Base-by-base conservation (phyloP, 805 yeast genomes). In the Blastobotrys attinorum region DNA sequence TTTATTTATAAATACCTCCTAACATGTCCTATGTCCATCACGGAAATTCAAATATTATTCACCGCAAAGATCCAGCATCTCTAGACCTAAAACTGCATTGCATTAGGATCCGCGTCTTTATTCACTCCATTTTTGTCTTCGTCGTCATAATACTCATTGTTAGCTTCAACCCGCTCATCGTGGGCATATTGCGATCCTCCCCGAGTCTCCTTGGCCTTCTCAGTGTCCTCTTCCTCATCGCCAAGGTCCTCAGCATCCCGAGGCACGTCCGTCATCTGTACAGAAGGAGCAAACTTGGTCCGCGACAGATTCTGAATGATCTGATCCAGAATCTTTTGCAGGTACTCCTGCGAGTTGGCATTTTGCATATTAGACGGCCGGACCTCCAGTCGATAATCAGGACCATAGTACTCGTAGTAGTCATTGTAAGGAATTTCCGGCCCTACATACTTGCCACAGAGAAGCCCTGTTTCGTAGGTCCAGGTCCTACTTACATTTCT, bases 271-370 rank as follows among this genome's bases (percentile, higher is more conserved):
- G 85, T 82, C 79, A 87, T 76, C 65, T 90, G 97, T 27, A 90
- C 97, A 43, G 95, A 83, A n/a, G 98, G 98, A 0, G 97, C 95
- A 64, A 82, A 87, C 63, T 84, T 81, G n/a, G 97, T 87, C 55
- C 84, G 77, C 56, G 87, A 94, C 58, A 90, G 69, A 65, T 85
- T 88, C 47, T 76, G 69, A 43, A 83, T 72, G 43, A 90, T 83
- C 55, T 82, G 84, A 10, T 84, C 73, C 57, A 87, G 67, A 41
- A 90, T 81, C 63, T 86, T 83, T 64, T 87, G 86, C 55, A 90
- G 71, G 60, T 88, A 90, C 62, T 89, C 97, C 20, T 94, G 90
- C 20, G 90, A 77, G 65, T 90, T 90, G 41, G 96, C 96, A 65
- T 90, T 90, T 68, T 83, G 85, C 97, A 90, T 90, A 65, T 90